These are phyloP conservation scores for Penicillium sp. DNA, from an alignment of 2,329 filamentous ascomycete genomes.

Conservation along the genomic window DNA sequence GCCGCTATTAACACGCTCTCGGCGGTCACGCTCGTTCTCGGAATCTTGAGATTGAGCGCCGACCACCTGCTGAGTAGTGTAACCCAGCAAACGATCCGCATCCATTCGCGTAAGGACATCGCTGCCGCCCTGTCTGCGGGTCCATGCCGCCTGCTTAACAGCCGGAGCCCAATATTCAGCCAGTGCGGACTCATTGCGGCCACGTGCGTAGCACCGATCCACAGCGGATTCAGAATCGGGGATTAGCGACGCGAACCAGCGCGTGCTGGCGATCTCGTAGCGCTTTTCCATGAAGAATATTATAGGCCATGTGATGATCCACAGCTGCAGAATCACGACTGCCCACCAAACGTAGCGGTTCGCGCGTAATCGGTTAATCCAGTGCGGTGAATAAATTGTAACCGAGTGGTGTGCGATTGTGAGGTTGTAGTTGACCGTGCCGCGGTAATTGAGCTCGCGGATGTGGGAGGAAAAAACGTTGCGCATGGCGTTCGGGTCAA, in stretches of 20 bases:
- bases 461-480: constrained; percentile 38
- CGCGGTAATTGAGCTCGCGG: constrained; percentile 40
- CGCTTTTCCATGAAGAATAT: constrained; percentile 41
- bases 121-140: constrained; percentile 21
- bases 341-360: constrained; percentile 38
- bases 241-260: constrained; percentile 33
- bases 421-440: constrained; percentile 29
- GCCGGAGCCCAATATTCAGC: constrained; percentile 36
- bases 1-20: constrained; percentile 23
- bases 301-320: constrained; percentile 43
- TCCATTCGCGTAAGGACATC: constrained; percentile 21
- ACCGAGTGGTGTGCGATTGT: constrained; percentile 30
- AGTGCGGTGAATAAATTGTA: constrained; percentile 42
- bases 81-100: constrained; percentile 22
- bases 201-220: constrained; percentile 26
- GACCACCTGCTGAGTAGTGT: constrained; percentile 18
- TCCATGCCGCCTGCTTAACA: constrained; percentile 40
- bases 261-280: constrained; percentile 35
- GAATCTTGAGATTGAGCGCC: constrained; percentile 13
- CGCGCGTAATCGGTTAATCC: constrained; percentile 40
- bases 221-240: constrained; percentile 8
- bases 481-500: constrained; percentile 29
- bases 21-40: constrained; percentile 22
- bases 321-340: constrained; percentile 41
- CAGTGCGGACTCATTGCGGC: constrained; percentile 29